Base-by-base conservation (phyloP, 352 stramenopile species). In the Phytopythium kandeliae region DNA sequence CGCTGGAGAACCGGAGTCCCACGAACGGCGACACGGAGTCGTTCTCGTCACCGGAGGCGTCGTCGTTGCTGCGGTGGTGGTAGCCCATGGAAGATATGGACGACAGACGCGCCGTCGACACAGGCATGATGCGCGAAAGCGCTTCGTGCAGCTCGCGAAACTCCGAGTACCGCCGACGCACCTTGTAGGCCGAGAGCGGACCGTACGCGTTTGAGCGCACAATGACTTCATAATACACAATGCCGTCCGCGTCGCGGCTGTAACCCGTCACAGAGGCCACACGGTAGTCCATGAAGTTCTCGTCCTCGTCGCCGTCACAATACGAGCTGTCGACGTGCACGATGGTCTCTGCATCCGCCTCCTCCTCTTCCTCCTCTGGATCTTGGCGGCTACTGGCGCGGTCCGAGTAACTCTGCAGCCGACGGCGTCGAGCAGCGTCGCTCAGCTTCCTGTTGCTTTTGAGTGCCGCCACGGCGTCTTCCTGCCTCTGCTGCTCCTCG, bases 191-290 rank as follows among this genome's bases (percentile, higher is more conserved):
- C 0, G 78, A 90, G 8, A 90, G 62, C n/a, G 78, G 78, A 0
- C 78, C 78, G 54, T 86, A 71, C 10, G 72, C 63, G 3, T 58
- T 68, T 8, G 72, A 86, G 38, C 74, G 63, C 47, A 90, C 72
- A 30, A 88, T 76, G 53, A 90, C 83, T 57, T 90, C 78, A 49
- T 90, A 90, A 60, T 88, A 90, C 16, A 88, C 74, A 45, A 90
- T 57, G 17, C 76, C 78, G 59, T 90, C 78, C 1, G 74, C 78
- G 53, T 86, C 78, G 35, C 77, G 69, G 36, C 76, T 86, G 67
- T 86, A 90, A 31, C 78, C 78, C 13, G 78, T 86, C 43, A 90
- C 75, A 9, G 69, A 83, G 0, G 74, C 78, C 19, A 80, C 54
- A 24, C 78, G 76, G 38, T 74, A 68, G 57, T 86, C 75, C 48